Evolutionary conservation across 225 moss, liverwort and hornwort genomes (phyloP), one percentile per base, ranked within the genome.

Genomic region (Physcomitrellopsis africana): DNA sequence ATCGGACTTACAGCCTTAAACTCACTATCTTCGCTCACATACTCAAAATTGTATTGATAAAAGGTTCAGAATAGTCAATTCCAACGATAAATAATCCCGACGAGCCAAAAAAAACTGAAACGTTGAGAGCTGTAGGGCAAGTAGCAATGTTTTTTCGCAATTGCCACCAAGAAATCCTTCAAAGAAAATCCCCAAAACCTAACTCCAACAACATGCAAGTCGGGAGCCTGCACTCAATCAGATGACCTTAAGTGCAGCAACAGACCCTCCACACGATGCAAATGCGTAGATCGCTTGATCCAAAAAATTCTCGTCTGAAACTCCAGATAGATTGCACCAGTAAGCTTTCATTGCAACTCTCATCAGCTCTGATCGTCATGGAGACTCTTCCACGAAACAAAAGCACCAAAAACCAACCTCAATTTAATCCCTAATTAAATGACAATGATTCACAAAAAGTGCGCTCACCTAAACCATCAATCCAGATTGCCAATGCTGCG

Each of bases 391-490:
- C 37, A 1, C 17, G 51, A 44, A 56, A 11, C 18, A 69, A 41
- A 49, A 16, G 0, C 16, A 64, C 24, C 24, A 43, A 72, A 13
- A 5, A 18, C 24, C 14, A 17, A 67, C 51, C 24, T 42, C 51
- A 42, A 49, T 64, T 58, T 20, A 13, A 80, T 41, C 74, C 69
- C 80, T 74, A 69, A 80, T 47, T 48, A 22, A 63, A 51, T 58
- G 24, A 24, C 1, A 59, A 58, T 10, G 27, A 61, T 27, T 54
- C 29, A 13, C 41, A 37, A 63, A 11, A 37, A 58, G 52, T 69
- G 51, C 45, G 74, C 82, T 69, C 73, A 82, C 73, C 77, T 82
- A 78, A 14, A 73, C 51, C 69, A 69, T 69, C 78, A 78, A 73
- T 69, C 77, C 82, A 73, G 44, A 47, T 42, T 51, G 46, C 15